Percentiles rank a stretch among this genome's conserved stretches.
These are phyloP conservation scores for Chalaropsis ovoidea DNA, from an alignment of 2,329 filamentous ascomycete genomes.

Conservation along the genomic window DNA sequence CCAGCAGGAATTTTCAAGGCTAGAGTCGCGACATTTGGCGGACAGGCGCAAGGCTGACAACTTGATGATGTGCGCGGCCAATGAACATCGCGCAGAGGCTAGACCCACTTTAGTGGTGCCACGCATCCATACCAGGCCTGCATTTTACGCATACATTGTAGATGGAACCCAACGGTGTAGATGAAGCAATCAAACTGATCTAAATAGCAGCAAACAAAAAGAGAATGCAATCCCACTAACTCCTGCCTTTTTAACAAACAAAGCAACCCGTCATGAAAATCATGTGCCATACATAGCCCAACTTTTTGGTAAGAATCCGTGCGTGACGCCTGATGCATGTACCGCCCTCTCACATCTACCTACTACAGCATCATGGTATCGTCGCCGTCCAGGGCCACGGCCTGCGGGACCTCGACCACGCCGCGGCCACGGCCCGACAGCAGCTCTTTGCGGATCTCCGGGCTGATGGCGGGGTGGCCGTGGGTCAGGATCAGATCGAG, in stretches of 20 bases:
- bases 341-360: not conserved
- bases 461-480: constrained; percentile 79
- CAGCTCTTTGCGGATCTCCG: constrained; percentile 81
- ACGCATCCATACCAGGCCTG: constrained; percentile 1
- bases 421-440: constrained; percentile 80
- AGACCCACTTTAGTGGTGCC: constrained; percentile 21
- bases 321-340: not conserved
- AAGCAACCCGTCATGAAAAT: constrained; percentile 25
- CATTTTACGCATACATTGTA: not conserved
- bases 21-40: not conserved
- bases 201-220: constrained; percentile 17
- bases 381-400: constrained; percentile 57
- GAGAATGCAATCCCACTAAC: constrained; percentile 21
- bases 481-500: constrained; percentile 76
- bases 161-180: not conserved
- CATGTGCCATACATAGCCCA: constrained; percentile 23
- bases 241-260: constrained; percentile 23
- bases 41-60: constrained; percentile 14
- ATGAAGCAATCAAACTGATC: constrained; percentile 14
- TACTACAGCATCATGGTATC: constrained; percentile 65
- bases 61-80: not conserved
- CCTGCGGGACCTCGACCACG: constrained; percentile 42
- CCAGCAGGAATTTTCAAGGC: constrained; percentile 12
- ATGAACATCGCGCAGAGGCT: constrained; percentile 1
- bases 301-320: constrained; percentile 22